These are phyloP conservation scores for Cryphonectria nitschkei DNA, from an alignment of 2,329 filamentous ascomycete species.

Conservation along the genomic window DNA sequence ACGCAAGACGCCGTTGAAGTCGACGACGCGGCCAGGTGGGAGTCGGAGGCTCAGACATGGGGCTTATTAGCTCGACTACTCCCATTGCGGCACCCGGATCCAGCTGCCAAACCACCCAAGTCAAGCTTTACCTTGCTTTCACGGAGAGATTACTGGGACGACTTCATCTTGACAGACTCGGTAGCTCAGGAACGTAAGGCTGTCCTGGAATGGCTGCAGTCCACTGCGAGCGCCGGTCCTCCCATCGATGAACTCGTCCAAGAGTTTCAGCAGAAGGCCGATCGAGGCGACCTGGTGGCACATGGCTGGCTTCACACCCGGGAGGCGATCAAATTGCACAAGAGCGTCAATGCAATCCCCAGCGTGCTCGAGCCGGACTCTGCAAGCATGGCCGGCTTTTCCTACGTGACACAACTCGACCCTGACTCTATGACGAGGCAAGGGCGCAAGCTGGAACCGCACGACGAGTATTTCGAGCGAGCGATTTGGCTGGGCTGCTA, in stretches of 20 bases:
- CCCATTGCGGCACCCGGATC: slow-evolving; percentile 65
- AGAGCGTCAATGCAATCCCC: slow-evolving; percentile 72
- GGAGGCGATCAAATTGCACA: slow-evolving; percentile 85
- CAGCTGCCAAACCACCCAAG: slow-evolving; percentile 32
- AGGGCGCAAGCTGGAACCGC: slow-evolving; percentile 72
- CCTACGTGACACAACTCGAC: slow-evolving; percentile 82
- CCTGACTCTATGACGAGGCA: slow-evolving; percentile 88
- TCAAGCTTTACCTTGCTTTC: slow-evolving; percentile 34
- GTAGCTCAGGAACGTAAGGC: slow-evolving; percentile 77
- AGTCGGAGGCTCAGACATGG: slow-evolving; percentile 90
- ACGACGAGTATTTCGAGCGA: slow-evolving; percentile 87
- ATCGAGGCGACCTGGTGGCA: slow-evolving; percentile 79
- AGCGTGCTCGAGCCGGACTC: slow-evolving; percentile 67
- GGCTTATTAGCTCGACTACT: slow-evolving; percentile 78
- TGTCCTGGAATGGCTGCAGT: slow-evolving; percentile 85
- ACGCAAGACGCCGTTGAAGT: slow-evolving; percentile 41
- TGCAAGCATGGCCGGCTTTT: slow-evolving; percentile 59
- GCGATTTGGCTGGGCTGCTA: slow-evolving; percentile 94
- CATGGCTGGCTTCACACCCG: slow-evolving; percentile 94
- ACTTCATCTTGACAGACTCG: slow-evolving; percentile 75
- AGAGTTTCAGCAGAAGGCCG: slow-evolving; percentile 75
- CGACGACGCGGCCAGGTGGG: slow-evolving; percentile 65
- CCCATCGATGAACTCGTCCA: slow-evolving; percentile 77
- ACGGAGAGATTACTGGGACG: slow-evolving; percentile 58
- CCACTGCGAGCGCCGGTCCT: slow-evolving; percentile 70